Conservation (phyloP, 2,329 filamentous ascomycete genomes). For the Penicillium sp. region DNA sequence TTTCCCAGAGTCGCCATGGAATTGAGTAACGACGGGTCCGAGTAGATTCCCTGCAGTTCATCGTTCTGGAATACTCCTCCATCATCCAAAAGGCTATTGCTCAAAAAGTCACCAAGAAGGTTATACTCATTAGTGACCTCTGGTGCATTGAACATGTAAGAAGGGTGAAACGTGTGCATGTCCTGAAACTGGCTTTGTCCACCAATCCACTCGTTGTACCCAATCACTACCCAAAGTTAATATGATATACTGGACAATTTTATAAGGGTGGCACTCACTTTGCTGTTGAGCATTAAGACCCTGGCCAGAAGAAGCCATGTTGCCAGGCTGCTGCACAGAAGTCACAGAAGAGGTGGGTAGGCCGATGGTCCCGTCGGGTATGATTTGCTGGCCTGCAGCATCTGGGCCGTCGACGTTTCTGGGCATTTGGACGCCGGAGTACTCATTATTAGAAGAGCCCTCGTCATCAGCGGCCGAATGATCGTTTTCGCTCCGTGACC, state of each 20-base stretch:
- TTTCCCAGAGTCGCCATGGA: slow-evolving; percentile 37
- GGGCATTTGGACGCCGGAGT: slow-evolving; percentile 41
- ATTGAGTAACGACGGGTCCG: slow-evolving; percentile 48
- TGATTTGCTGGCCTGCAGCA: slow-evolving; percentile 46
- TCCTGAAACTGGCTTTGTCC: slow-evolving; percentile 80
- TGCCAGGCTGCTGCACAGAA: too few species aligned
- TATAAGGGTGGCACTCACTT: slow-evolving; percentile 59
- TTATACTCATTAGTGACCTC: slow-evolving; percentile 97
- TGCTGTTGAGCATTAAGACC: too few species aligned
- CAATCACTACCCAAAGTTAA: too few species aligned
- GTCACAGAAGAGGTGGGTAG: too few species aligned
- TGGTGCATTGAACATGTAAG: slow-evolving; percentile 88
- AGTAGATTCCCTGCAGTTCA: slow-evolving; percentile 55
- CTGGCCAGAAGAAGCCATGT: too few species aligned
- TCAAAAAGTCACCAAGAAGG: slow-evolving; percentile 89
- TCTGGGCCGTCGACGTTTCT: slow-evolving; percentile 51
- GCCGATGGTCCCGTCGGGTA: too few species aligned
- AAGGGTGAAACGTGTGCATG: slow-evolving; percentile 86
- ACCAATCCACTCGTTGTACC: slow-evolving; percentile 73
- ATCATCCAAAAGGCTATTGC: slow-evolving; percentile 82
- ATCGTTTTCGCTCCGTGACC: slow-evolving; percentile 59
- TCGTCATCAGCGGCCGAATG: slow-evolving; percentile 55
- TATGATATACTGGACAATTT: too few species aligned
- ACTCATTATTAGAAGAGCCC: slow-evolving; percentile 39
- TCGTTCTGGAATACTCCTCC: slow-evolving; percentile 58